Conservation (phyloP, 257 asterid genomes). For the Coffea eugenioides region DNA sequence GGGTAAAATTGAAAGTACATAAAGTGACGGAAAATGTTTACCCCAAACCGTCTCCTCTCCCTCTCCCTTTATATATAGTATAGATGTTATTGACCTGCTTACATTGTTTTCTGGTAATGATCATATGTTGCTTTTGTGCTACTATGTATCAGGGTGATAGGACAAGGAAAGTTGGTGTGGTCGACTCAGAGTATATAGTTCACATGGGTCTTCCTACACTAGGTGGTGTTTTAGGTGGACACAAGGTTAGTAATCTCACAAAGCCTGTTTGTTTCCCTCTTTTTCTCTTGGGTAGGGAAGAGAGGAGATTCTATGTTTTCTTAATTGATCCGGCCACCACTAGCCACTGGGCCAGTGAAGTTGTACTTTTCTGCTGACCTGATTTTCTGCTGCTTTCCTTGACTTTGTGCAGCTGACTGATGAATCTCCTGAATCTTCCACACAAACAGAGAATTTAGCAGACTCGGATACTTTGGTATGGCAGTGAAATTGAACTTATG, state of each 20-base stretch:
- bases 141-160: slow-evolving; percentile 62
- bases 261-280: neutral
- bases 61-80: neutral
- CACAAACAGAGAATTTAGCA: slow-evolving; percentile 23
- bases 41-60: no score
- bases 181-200: slow-evolving; percentile 62
- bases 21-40: no score
- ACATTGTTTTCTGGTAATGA: neutral
- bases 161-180: slow-evolving; percentile 70
- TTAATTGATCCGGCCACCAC: neutral
- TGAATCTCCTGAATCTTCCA: slow-evolving; percentile 25
- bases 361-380: neutral
- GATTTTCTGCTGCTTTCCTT: neutral
- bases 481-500: neutral
- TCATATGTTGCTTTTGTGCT: slow-evolving; percentile 10
- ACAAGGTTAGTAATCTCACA: slow-evolving; percentile 36
- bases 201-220: slow-evolving; percentile 79
- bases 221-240: slow-evolving; percentile 49
- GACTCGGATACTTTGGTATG: slow-evolving; percentile 43
- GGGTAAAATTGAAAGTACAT: no score
- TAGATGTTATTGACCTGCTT: neutral
- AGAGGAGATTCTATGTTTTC: slow-evolving; percentile 1
- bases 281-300: neutral
- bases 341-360: neutral
- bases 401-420: slow-evolving; percentile 30